Percentiles rank a stretch among this genome's conserved stretches.
Conservation (phyloP, 2,329 filamentous ascomycete species). For the Exophiala xenobiotica region DNA sequence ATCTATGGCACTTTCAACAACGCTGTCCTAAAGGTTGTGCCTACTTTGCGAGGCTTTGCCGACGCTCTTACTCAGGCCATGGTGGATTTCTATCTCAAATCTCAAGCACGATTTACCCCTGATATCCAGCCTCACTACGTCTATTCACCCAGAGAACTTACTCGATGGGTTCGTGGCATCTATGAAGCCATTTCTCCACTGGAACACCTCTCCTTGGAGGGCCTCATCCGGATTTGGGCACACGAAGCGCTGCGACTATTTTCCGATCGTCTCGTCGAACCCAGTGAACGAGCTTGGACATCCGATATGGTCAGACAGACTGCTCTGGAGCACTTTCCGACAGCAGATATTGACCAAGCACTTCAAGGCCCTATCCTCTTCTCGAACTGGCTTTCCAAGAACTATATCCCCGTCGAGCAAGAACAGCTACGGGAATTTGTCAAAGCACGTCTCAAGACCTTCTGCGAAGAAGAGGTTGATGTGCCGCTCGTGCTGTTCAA, state of each 20-base stretch:
- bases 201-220: slow-evolving; percentile 83
- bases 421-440: slow-evolving; percentile 96
- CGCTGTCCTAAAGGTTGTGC: slow-evolving; percentile 94
- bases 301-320: slow-evolving; percentile 83
- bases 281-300: slow-evolving; percentile 94
- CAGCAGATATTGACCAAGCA: slow-evolving; percentile 85
- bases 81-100: slow-evolving; percentile 94
- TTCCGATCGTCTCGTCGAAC: slow-evolving; percentile 91
- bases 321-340: slow-evolving; percentile 88
- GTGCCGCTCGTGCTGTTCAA: slow-evolving; percentile 99
- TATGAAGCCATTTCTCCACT: slow-evolving; percentile 95
- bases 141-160: slow-evolving; percentile 97
- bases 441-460: slow-evolving; percentile 93
- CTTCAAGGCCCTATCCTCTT: slow-evolving; percentile 92
- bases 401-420: slow-evolving; percentile 94
- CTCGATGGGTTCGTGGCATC: slow-evolving; percentile 93
- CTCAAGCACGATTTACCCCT: slow-evolving; percentile 89
- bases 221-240: slow-evolving; percentile 94
- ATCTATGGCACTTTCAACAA: slow-evolving; percentile 99
- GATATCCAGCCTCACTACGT: slow-evolving; percentile 98
- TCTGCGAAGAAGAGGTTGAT: slow-evolving; percentile 99
- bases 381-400: slow-evolving; percentile 99
- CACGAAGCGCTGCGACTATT: slow-evolving; percentile 95
- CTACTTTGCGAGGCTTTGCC: slow-evolving; percentile 88
- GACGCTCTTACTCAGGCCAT: slow-evolving; percentile 94